These are phyloP conservation scores for Aspergillus nidulans DNA, from an alignment of 495 filamentous ascomycete genomes.

Conservation along the genomic window DNA sequence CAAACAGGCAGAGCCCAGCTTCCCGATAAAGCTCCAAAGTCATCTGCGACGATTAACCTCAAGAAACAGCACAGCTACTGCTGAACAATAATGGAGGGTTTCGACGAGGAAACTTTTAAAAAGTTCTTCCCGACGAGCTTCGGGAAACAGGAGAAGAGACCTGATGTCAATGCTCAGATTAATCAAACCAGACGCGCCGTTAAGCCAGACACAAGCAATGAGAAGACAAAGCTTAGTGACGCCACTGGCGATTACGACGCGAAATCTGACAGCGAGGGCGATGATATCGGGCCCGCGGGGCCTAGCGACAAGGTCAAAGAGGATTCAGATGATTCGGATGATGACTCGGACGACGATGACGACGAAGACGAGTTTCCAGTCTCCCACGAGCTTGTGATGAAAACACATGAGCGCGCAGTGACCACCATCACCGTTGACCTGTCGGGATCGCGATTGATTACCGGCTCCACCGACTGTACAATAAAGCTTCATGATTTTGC, in stretches of 20 bases:
- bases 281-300: slow-evolving; percentile 12
- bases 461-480: slow-evolving; percentile 84
- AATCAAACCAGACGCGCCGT: slow-evolving; percentile 63
- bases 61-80: background rate
- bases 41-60: slow-evolving; percentile 8
- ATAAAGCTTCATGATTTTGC: slow-evolving; percentile 93
- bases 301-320: slow-evolving; percentile 31
- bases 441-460: slow-evolving; percentile 77
- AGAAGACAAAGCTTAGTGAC: slow-evolving; percentile 15
- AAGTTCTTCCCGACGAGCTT: slow-evolving; percentile 79
- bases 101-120: slow-evolving; percentile 80
- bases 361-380: slow-evolving; percentile 90
- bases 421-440: slow-evolving; percentile 81
- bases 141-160: slow-evolving; percentile 70
- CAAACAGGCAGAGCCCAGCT: slow-evolving; percentile 30
- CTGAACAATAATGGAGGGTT: slow-evolving; percentile 48
- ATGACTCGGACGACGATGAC: slow-evolving; percentile 45
- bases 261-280: slow-evolving; percentile 10
- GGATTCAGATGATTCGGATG: slow-evolving; percentile 45
- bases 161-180: slow-evolving; percentile 75
- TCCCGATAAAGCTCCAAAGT: slow-evolving; percentile 1
- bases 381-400: slow-evolving; percentile 86
- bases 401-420: slow-evolving; percentile 85
- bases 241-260: slow-evolving; percentile 10
- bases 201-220: slow-evolving; percentile 22